Percentiles rank a stretch among this genome's conserved stretches.
These are phyloP conservation scores for Diplogelasinospora grovesii DNA, from an alignment of 495 filamentous ascomycete genomes.

Conservation along the genomic window DNA sequence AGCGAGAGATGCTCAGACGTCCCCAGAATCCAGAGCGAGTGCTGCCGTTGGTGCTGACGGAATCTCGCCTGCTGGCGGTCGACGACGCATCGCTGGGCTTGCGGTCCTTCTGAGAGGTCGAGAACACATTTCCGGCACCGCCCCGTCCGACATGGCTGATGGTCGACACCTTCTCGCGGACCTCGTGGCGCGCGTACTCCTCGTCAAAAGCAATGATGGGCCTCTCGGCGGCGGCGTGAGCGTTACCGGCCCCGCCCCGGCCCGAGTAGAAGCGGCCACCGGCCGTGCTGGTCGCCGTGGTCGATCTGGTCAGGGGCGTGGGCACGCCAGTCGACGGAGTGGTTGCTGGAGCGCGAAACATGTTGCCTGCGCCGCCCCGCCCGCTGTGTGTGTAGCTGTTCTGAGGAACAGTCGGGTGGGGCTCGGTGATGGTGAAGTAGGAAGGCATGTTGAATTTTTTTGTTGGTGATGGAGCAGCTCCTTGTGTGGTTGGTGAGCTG, in stretches of 20 bases:
- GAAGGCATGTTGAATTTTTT: conserved; percentile 30
- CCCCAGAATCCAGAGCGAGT: conserved; percentile 19
- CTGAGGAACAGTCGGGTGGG: conserved; percentile 64
- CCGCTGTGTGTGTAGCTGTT: conserved; percentile 65
- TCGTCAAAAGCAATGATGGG: conserved; percentile 88
- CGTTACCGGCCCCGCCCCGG: conserved; percentile 86
- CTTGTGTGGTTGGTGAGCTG: background rate
- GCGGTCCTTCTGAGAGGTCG: conserved; percentile 12
- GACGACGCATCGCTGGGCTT: conserved; percentile 9
- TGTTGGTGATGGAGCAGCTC: conserved; percentile 10
- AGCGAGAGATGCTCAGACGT: conserved; percentile 20
- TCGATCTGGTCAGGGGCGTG: conserved; percentile 22
- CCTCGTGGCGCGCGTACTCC: conserved; percentile 62
- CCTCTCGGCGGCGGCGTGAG: conserved; percentile 56
- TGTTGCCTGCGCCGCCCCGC: conserved; percentile 86
- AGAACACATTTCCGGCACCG: conserved; percentile 73
- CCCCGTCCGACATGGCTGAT: conserved; percentile 75
- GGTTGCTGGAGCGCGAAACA: conserved; percentile 61
- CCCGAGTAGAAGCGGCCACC: conserved; percentile 63
- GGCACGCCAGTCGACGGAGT: conserved; percentile 38
- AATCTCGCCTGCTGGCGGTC: conserved; percentile 25
- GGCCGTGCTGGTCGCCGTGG: conserved; percentile 17
- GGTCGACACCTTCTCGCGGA: conserved; percentile 52
- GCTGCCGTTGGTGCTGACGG: conserved; percentile 23
- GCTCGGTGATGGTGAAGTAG: conserved; percentile 73